Conservation (phyloP, 768 basidiomycete genomes). For the Boletus vinaceobasis region DNA sequence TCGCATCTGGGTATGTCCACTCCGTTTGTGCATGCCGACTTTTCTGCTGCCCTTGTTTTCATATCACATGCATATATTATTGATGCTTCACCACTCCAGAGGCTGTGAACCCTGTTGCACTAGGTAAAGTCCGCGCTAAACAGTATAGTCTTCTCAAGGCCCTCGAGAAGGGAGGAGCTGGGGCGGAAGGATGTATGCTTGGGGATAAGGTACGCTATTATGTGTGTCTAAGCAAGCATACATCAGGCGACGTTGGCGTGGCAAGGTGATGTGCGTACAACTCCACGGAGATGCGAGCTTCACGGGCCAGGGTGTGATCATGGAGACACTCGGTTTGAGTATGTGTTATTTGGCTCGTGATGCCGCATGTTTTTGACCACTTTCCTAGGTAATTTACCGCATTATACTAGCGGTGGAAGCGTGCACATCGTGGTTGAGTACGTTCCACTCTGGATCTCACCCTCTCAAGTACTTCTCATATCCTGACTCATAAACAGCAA, state of each 20-base stretch:
- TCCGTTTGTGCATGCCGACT: not conserved
- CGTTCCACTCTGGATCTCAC: conserved; percentile 25
- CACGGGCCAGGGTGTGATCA: conserved; percentile 85
- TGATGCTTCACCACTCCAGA: conserved; percentile 39
- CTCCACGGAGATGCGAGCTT: conserved; percentile 92
- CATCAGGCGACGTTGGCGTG: conserved; percentile 23
- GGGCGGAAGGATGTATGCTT: conserved; percentile 26
- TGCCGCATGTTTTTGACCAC: not conserved
- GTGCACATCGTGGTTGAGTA: conserved; percentile 91
- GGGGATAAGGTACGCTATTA: conserved; percentile 29
- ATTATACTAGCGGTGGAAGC: conserved; percentile 88
- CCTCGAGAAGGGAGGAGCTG: conserved; percentile 37
- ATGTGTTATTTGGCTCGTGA: conserved; percentile 19
- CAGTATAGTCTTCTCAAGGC: conserved; percentile 78
- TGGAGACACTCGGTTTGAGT: conserved; percentile 86
- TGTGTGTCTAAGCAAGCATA: not conserved
- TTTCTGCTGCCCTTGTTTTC: not conserved
- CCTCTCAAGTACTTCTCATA: not conserved
- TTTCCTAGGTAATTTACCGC: conserved; percentile 72
- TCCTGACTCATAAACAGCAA: conserved; percentile 39
- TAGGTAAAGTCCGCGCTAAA: conserved; percentile 89
- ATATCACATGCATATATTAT: not conserved
- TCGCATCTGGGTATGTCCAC: conserved; percentile 59
- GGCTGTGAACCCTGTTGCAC: conserved; percentile 83
- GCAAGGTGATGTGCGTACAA: conserved; percentile 83